Evolutionary conservation across 2,329 filamentous ascomycete species (phyloP).

Genomic region (Knoxdaviesia proteae): DNA sequence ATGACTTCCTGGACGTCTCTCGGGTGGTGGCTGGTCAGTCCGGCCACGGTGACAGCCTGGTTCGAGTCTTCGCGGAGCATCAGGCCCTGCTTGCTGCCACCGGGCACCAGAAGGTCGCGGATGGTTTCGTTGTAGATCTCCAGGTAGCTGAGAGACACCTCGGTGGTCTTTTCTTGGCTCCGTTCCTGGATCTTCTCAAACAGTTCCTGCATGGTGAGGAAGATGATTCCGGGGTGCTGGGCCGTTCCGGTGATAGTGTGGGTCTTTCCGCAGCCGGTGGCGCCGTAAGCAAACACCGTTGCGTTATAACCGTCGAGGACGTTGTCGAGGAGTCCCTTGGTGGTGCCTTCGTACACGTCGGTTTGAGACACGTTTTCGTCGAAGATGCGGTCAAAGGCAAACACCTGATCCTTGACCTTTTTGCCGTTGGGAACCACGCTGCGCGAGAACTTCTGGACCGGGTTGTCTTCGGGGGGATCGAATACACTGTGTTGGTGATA

Average conservation of each 20-base stretch:
- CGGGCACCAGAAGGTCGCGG: conserved; percentile 75
- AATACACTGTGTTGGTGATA: conserved; percentile 46
- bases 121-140: conserved; percentile 99
- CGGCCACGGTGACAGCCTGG: conserved; percentile 76
- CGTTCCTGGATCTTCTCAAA: conserved; percentile 90
- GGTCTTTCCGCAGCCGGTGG: conserved; percentile 94
- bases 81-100: conserved; percentile 60
- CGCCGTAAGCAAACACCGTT: conserved; percentile 94
- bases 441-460: conserved; percentile 69
- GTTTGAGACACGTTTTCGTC: conserved; percentile 84
- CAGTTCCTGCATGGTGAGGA: conserved; percentile 95
- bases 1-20: conserved; percentile 90
- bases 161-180: conserved; percentile 68
- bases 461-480: conserved; percentile 87
- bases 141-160: conserved; percentile 81
- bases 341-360: conserved; percentile 90
- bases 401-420: conserved; percentile 91
- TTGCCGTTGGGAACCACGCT: conserved; percentile 70
- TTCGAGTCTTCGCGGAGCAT: conserved; percentile 92
- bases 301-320: conserved; percentile 97
- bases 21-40: conserved; percentile 77
- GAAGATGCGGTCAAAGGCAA: conserved; percentile 90
- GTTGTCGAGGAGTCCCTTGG: conserved; percentile 72
- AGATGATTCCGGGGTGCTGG: conserved; percentile 91
- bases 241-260: conserved; percentile 90